Conservation (phyloP, 768 basidiomycete genomes). For the Pleurotus citrinopileatus region DNA sequence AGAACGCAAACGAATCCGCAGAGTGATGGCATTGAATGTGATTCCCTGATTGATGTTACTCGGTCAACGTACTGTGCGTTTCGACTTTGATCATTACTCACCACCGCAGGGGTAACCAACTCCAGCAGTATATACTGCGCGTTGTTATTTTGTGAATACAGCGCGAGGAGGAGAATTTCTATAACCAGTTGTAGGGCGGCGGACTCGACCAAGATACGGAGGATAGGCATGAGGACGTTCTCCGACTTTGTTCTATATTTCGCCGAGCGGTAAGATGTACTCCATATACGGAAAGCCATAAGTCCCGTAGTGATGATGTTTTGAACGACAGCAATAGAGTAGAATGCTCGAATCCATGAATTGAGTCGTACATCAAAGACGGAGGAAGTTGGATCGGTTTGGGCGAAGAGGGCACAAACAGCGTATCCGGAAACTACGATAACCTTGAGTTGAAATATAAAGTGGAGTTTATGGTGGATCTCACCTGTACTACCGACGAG, state of each 20-base stretch:
- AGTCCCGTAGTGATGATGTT: slow-evolving; percentile 20
- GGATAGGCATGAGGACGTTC: slow-evolving; percentile 12
- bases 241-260: slow-evolving; percentile 7
- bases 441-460: not conserved
- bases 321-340: slow-evolving; percentile 16
- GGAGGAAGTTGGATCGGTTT: slow-evolving; percentile 7
- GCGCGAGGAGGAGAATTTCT: slow-evolving; percentile 15
- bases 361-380: slow-evolving; percentile 16
- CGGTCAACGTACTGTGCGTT: not conserved
- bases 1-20: not conserved
- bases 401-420: slow-evolving; percentile 13
- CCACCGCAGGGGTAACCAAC: slow-evolving; percentile 14
- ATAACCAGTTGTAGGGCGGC: slow-evolving; percentile 18
- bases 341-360: slow-evolving; percentile 18
- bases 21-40: slow-evolving; percentile 1
- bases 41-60: not conserved
- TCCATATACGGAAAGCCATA: slow-evolving; percentile 20
- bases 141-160: slow-evolving; percentile 16
- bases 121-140: slow-evolving; percentile 20
- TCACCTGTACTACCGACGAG: slow-evolving; percentile 14
- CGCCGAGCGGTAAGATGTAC: slow-evolving; percentile 7
- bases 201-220: slow-evolving; percentile 17
- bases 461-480: not conserved
- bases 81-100: not conserved
- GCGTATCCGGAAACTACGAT: slow-evolving; percentile 17